Percentiles rank a stretch among this genome's conserved stretches.
phyloP scores from a whole-genome alignment of 2,329 filamentous ascomycete species.

The Colletotrichum sp. region DNA sequence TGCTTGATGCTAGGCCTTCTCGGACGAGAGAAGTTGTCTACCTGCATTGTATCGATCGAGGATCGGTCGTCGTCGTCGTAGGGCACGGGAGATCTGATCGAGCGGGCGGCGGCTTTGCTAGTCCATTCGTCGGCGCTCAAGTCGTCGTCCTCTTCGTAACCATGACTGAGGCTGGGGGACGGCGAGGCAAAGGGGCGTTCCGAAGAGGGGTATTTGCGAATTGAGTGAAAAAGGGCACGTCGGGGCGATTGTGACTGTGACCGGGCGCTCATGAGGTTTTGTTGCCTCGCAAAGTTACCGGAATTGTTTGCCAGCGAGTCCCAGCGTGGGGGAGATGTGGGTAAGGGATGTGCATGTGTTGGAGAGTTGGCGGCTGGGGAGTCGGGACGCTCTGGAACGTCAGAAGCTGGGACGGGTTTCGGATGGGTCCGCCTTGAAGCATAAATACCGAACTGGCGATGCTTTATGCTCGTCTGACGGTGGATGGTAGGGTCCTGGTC shows the following conservation, averaged over 20 bases:
- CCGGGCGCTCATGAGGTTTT: slow-evolving; percentile 1
- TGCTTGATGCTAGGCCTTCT: slow-evolving; percentile 58
- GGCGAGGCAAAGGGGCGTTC: slow-evolving; percentile 30
- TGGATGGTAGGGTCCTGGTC: slow-evolving; percentile 15
- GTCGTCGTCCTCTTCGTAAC: slow-evolving; percentile 23
- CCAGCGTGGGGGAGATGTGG: slow-evolving; percentile 46
- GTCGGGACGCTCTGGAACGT: slow-evolving; percentile 18
- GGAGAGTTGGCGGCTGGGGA: slow-evolving; percentile 22
- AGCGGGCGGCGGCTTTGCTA: slow-evolving; percentile 10
- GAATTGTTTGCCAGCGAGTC: slow-evolving; percentile 39
- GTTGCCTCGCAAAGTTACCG: slow-evolving; percentile 20
- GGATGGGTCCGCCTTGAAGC: slow-evolving; percentile 18
- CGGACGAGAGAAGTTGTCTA: slow-evolving; percentile 66
- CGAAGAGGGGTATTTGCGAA: slow-evolving; percentile 33
- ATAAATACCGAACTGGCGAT: slow-evolving; percentile 23
- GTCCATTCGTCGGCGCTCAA: slow-evolving; percentile 23
- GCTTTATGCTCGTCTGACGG: slow-evolving; percentile 16
- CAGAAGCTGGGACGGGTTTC: slow-evolving; percentile 19
- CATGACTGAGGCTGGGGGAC: slow-evolving; percentile 12
- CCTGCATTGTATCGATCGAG: slow-evolving; percentile 21
- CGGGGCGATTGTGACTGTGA: slow-evolving; percentile 19
- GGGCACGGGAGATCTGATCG: slow-evolving; percentile 22
- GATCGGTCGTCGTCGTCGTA: slow-evolving; percentile 26
- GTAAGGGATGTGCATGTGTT: slow-evolving; percentile 35
- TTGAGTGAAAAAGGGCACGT: slow-evolving; percentile 28